These are phyloP conservation scores for Aphanomyces invadans DNA, from an alignment of 352 stramenopile genomes.

Conservation along the genomic window DNA sequence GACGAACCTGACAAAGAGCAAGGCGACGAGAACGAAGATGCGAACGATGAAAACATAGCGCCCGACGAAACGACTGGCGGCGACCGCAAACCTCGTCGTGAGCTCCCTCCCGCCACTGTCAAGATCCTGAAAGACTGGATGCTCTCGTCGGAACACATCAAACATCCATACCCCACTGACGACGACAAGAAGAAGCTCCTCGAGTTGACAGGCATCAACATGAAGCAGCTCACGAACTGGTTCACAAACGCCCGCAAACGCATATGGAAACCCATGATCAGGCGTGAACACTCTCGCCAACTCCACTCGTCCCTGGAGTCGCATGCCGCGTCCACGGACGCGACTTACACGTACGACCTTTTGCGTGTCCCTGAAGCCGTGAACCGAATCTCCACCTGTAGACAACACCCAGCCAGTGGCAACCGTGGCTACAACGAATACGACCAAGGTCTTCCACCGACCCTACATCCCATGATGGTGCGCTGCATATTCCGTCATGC, in stretches of 20 bases:
- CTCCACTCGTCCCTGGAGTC: constrained; percentile 63
- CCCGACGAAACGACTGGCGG: constrained; percentile 1
- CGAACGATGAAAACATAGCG: constrained; percentile 13
- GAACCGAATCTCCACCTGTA: too few relatives aligned
- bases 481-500: too few relatives aligned
- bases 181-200: constrained; percentile 88
- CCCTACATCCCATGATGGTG: background rate
- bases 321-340: too few relatives aligned
- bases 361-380: too few relatives aligned
- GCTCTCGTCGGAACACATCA: constrained; percentile 81
- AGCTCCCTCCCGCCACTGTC: constrained; percentile 76
- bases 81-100: constrained; percentile 56
- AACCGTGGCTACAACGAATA: constrained; percentile 2
- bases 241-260: constrained; percentile 85
- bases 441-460: background rate
- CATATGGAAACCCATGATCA: constrained; percentile 88
- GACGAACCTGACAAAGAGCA: constrained; percentile 20
- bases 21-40: constrained; percentile 31
- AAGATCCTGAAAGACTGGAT: constrained; percentile 85
- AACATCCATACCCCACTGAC: constrained; percentile 85
- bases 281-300: constrained; percentile 69
- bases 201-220: constrained; percentile 84
- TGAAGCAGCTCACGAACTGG: constrained; percentile 89
- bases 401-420: too few relatives aligned
- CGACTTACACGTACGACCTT: too few relatives aligned